Percentiles rank a stretch among this genome's conserved stretches.
These are phyloP conservation scores for Anthracocystis panici-leucophaei DNA, from an alignment of 1,284 basidiomycete species.

Conservation along the genomic window DNA sequence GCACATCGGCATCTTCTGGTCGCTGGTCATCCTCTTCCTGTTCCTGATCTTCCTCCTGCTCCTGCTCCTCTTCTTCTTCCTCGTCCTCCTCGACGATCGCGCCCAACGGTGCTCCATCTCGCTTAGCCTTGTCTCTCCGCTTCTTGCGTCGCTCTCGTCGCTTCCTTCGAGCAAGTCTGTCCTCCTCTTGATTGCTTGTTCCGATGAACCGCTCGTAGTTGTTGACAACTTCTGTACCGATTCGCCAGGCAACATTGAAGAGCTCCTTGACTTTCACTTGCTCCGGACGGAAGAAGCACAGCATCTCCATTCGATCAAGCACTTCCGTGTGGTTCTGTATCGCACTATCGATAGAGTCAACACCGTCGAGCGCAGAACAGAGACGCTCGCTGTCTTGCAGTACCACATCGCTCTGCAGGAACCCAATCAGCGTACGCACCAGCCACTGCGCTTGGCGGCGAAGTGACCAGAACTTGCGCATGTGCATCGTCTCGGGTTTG, in stretches of 20 bases:
- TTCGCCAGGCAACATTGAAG: conserved; percentile 21
- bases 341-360: conserved; percentile 32
- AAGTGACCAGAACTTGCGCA: conserved; percentile 47
- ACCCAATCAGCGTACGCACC: conserved; percentile 34
- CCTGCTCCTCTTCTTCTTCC: conserved; percentile 42
- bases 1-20: background rate
- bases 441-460: conserved; percentile 46
- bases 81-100: conserved; percentile 43
- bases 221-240: conserved; percentile 37
- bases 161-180: conserved; percentile 26
- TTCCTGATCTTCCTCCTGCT: conserved; percentile 18
- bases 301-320: conserved; percentile 27
- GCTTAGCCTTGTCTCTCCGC: conserved; percentile 32
- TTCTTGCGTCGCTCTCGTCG: conserved; percentile 35
- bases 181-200: conserved; percentile 33
- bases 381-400: conserved; percentile 16
- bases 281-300: conserved; percentile 36
- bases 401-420: conserved; percentile 33
- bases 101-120: conserved; percentile 32
- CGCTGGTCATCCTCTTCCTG: conserved; percentile 10
- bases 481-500: conserved; percentile 34
- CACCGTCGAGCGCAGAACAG: conserved; percentile 13
- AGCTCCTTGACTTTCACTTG: conserved; percentile 36
- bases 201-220: conserved; percentile 38
- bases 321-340: conserved; percentile 28